These are phyloP conservation scores for Phytopythium boreale DNA, from an alignment of 352 stramenopile genomes.

Conservation along the genomic window DNA sequence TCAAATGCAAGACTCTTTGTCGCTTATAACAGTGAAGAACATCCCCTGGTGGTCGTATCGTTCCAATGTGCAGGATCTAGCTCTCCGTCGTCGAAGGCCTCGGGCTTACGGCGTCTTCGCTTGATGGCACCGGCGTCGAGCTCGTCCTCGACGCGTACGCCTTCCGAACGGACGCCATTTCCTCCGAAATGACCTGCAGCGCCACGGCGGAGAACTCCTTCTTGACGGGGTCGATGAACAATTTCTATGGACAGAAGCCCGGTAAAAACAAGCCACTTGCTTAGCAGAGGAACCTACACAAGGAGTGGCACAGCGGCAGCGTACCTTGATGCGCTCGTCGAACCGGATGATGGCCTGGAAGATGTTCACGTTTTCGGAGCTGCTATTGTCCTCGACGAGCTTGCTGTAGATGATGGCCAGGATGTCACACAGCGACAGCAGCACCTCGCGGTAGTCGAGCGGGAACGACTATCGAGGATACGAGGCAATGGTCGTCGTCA, in stretches of 20 bases:
- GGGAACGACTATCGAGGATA: constrained; percentile 53
- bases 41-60: not conserved
- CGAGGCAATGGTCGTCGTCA: not conserved
- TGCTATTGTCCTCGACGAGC: constrained; percentile 70
- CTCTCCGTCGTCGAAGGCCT: not conserved
- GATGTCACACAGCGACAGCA: constrained; percentile 81
- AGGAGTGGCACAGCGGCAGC: not conserved
- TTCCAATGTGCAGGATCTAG: not conserved
- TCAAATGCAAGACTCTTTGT: not conserved
- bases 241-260: constrained; percentile 45
- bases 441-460: constrained; percentile 76
- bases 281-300: not conserved
- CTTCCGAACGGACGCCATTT: constrained; percentile 58
- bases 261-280: not conserved
- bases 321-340: constrained; percentile 79
- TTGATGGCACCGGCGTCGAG: not conserved
- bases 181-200: constrained; percentile 46
- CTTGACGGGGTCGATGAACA: constrained; percentile 78
- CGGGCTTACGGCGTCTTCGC: not conserved
- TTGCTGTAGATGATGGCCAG: constrained; percentile 83
- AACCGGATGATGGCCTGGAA: constrained; percentile 81
- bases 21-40: not conserved
- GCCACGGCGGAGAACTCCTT: constrained; percentile 76
- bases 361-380: constrained; percentile 64
- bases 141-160: constrained; percentile 27